These are phyloP conservation scores for Cladobotryum protrusum DNA, from an alignment of 2,329 filamentous ascomycete genomes.

Conservation along the genomic window DNA sequence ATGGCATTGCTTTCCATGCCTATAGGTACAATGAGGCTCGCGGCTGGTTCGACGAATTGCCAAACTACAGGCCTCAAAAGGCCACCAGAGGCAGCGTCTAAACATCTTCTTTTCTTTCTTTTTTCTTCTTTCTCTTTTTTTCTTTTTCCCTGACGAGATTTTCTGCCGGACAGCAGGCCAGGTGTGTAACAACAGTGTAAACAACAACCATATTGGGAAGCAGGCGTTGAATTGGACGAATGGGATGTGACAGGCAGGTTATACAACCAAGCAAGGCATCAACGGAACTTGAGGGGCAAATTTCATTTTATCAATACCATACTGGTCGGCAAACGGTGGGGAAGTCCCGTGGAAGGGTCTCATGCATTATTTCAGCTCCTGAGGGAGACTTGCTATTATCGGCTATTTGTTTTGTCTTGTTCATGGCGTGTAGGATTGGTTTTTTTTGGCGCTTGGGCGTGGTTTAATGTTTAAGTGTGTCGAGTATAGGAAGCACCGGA, in stretches of 20 bases:
- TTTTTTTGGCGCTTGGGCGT: slow-evolving; percentile 8
- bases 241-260: no score
- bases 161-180: slow-evolving; percentile 9
- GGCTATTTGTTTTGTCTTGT: background rate
- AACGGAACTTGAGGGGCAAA: no score
- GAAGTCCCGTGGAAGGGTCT: background rate
- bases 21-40: slow-evolving; percentile 78
- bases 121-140: background rate
- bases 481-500: no score
- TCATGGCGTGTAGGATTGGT: background rate
- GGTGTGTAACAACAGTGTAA: slow-evolving; percentile 8
- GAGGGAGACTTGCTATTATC: slow-evolving; percentile 1
- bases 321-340: background rate
- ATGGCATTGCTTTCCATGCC: slow-evolving; percentile 93
- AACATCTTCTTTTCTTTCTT: background rate
- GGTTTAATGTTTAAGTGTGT: background rate
- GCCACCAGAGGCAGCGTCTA: slow-evolving; percentile 28
- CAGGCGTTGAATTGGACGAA: slow-evolving; percentile 7
- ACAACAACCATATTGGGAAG: slow-evolving; percentile 1
- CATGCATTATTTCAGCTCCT: background rate
- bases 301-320: background rate
- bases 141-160: background rate
- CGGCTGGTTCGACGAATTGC: slow-evolving; percentile 78
- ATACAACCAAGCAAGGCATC: no score
- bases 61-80: slow-evolving; percentile 71